phyloP scores from a whole-genome alignment of 2,329 filamentous ascomycete species.

The Colletotrichum cuscutae region DNA sequence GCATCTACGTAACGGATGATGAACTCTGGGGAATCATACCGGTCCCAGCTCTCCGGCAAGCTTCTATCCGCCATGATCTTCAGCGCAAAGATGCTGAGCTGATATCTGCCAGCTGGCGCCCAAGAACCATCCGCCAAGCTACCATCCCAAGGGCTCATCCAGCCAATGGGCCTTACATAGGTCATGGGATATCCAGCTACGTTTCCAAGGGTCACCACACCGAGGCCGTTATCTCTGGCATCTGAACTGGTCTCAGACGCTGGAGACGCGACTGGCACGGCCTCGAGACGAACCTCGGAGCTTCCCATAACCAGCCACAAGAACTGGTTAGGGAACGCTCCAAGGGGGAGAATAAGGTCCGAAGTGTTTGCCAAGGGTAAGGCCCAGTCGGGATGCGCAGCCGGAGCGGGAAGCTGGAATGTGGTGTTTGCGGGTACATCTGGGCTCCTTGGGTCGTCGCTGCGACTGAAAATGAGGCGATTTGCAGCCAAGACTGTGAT shows the following conservation, averaged over 20 bases:
- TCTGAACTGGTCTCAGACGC: background rate
- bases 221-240: slow-evolving; percentile 21
- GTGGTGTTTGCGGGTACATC: slow-evolving; percentile 18
- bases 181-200: slow-evolving; percentile 17
- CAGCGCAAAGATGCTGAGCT: slow-evolving; percentile 45
- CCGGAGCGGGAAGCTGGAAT: slow-evolving; percentile 20
- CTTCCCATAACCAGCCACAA: slow-evolving; percentile 35
- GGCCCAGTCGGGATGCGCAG: slow-evolving; percentile 15
- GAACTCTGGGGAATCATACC: slow-evolving; percentile 53
- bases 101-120: slow-evolving; percentile 60
- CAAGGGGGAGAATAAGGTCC: slow-evolving; percentile 2
- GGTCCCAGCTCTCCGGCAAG: slow-evolving; percentile 35
- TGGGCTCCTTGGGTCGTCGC: slow-evolving; percentile 5
- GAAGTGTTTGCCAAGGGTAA: background rate
- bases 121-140: slow-evolving; percentile 57
- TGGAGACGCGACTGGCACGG: background rate
- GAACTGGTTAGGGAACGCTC: slow-evolving; percentile 18
- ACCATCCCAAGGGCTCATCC: slow-evolving; percentile 53
- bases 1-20: slow-evolving; percentile 51
- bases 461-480: slow-evolving; percentile 14
- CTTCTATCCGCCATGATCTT: slow-evolving; percentile 33
- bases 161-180: slow-evolving; percentile 13
- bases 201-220: slow-evolving; percentile 17
- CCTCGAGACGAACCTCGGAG: slow-evolving; percentile 29
- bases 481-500: slow-evolving; percentile 15